Conservation (phyloP, 23 red algal genomes). For the Gracilaria domingensis region DNA sequence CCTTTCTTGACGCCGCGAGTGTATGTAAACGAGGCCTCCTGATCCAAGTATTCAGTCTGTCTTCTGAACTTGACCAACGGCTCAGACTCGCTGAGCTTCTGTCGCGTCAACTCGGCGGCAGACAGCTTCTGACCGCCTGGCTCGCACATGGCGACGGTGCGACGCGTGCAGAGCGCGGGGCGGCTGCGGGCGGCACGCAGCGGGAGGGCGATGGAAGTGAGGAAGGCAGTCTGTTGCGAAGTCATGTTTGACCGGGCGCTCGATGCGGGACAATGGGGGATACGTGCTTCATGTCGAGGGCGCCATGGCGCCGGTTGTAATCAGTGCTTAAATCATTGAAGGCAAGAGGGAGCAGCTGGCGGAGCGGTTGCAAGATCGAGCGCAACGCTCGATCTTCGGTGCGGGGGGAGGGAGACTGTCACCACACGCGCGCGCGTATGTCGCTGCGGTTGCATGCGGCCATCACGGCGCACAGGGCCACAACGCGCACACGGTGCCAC, state of each 20-base stretch:
- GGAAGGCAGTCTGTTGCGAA: not conserved
- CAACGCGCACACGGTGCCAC: not conserved
- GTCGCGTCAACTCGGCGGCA: constrained; percentile 62
- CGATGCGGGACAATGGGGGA: too few species aligned
- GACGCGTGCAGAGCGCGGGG: not conserved
- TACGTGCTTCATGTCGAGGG: too few species aligned
- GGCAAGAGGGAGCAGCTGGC: too few species aligned
- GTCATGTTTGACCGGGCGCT: constrained; percentile 1
- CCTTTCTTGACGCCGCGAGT: constrained; percentile 57
- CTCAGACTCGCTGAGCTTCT: constrained; percentile 44
- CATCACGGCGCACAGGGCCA: not conserved
- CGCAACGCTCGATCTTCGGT: too few species aligned
- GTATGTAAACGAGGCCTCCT: constrained; percentile 47
- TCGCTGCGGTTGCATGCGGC: not conserved
- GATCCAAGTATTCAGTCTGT: constrained; percentile 61
- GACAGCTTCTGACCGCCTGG: not conserved
- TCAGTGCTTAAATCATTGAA: too few species aligned
- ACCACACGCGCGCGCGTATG: not conserved
- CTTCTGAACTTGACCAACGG: constrained; percentile 79
- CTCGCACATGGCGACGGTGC: not conserved
- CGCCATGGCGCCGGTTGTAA: too few species aligned
- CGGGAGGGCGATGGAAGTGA: not conserved
- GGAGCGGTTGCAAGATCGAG: too few species aligned
- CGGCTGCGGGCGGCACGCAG: not conserved
- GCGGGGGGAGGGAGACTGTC: too few species aligned